Evolutionary conservation across 2,329 filamentous ascomycete genomes (phyloP).

Genomic region (Trichoderma endophyticum): DNA sequence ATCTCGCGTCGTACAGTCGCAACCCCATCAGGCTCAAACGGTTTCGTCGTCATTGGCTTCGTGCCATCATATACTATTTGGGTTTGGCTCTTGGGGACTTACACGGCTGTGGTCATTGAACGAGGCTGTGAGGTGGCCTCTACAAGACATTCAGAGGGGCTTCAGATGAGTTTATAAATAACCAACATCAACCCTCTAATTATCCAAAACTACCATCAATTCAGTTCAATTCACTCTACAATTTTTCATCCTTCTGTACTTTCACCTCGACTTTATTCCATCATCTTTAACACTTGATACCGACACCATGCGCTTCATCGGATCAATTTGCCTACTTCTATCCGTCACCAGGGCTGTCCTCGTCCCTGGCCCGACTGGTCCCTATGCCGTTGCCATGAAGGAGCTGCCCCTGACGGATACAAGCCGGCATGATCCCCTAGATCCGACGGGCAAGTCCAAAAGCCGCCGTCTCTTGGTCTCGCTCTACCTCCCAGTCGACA

Average conservation of each 20-base stretch:
- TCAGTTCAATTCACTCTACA: background rate
- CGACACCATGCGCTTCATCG: constrained; percentile 16
- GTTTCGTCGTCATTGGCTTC: constrained; percentile 3
- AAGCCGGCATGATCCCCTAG: constrained; percentile 31
- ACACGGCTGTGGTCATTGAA: background rate
- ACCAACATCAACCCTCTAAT: background rate
- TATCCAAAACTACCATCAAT: background rate
- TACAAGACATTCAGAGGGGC: background rate
- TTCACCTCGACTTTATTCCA: background rate
- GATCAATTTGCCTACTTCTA: constrained; percentile 20
- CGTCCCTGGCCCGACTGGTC: constrained; percentile 30
- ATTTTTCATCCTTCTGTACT: background rate
- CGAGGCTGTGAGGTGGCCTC: constrained; percentile 21
- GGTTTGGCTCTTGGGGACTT: background rate
- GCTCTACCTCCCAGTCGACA: constrained; percentile 31
- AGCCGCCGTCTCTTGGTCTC: constrained; percentile 29
- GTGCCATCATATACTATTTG: constrained; percentile 8
- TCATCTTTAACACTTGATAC: background rate
- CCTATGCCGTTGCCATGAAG: constrained; percentile 30
- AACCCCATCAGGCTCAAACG: background rate
- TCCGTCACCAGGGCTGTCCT: constrained; percentile 25
- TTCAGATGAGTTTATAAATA: background rate
- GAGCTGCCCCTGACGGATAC: constrained; percentile 30
- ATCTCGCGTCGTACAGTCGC: background rate
- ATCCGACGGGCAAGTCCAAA: constrained; percentile 29